Conservation (phyloP, 2,329 filamentous ascomycete genomes). For the Botrytis squamosa region DNA sequence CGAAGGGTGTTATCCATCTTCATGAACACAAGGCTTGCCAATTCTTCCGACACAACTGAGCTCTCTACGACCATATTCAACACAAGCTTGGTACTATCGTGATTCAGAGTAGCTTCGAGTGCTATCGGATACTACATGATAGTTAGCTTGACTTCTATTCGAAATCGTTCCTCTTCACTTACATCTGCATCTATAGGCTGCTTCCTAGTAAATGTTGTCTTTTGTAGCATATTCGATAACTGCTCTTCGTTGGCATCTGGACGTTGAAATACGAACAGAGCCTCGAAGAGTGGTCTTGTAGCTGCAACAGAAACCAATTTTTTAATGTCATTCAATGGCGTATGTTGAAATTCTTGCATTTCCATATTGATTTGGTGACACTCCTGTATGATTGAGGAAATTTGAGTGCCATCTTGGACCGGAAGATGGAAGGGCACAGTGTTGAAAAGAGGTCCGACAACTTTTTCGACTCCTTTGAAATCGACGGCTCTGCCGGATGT, state of each 20-base stretch:
- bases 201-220: slow-evolving; percentile 49
- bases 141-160: slow-evolving; percentile 25
- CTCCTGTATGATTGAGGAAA: slow-evolving; percentile 57
- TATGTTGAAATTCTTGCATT: slow-evolving; percentile 72
- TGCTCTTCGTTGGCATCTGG: slow-evolving; percentile 39
- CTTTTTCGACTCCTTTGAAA: slow-evolving; percentile 60
- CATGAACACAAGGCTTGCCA: slow-evolving; percentile 43
- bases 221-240: slow-evolving; percentile 52
- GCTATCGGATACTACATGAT: slow-evolving; percentile 57
- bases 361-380: slow-evolving; percentile 72
- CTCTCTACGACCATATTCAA: slow-evolving; percentile 61
- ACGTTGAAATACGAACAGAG: slow-evolving; percentile 77
- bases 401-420: slow-evolving; percentile 48
- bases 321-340: slow-evolving; percentile 73
- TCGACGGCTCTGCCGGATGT: slow-evolving; percentile 75
- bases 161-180: slow-evolving; percentile 27
- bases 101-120: slow-evolving; percentile 64
- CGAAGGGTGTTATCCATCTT: slow-evolving; percentile 41
- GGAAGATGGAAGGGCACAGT: slow-evolving; percentile 71
- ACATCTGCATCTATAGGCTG: slow-evolving; percentile 42
- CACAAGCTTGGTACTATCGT: slow-evolving; percentile 47
- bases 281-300: slow-evolving; percentile 68
- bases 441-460: slow-evolving; percentile 86
- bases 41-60: slow-evolving; percentile 41
- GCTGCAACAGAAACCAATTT: slow-evolving; percentile 65